phyloP scores from a whole-genome alignment of 164 flowering plant species.

The Berberis thunbergii region DNA sequence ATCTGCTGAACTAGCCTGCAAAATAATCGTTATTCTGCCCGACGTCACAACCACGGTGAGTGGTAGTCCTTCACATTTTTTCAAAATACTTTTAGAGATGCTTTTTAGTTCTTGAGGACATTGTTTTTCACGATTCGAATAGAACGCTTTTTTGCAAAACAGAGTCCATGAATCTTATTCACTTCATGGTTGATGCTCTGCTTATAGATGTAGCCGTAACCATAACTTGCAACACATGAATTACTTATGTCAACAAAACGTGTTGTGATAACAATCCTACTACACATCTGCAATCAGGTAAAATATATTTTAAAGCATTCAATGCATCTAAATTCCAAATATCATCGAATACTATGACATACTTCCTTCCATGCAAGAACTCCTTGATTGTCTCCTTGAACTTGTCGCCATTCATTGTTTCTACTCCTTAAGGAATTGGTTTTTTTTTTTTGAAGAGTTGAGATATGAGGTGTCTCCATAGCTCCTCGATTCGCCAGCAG shows the following conservation, averaged over 20 bases:
- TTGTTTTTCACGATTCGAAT: background rate
- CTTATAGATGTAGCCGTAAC: background rate
- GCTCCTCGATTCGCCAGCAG: background rate
- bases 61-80: background rate
- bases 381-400: too few species aligned
- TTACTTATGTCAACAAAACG: background rate
- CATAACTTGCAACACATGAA: background rate
- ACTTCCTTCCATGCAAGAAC: background rate
- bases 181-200: background rate
- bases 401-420: background rate
- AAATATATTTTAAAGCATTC: background rate
- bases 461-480: background rate
- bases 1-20: too few species aligned
- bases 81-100: background rate
- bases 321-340: background rate
- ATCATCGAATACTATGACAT: conserved; percentile 2
- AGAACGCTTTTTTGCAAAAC: conserved; percentile 2
- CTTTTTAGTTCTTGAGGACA: background rate
- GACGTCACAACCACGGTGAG: background rate
- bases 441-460: background rate
- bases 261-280: conserved; percentile 3
- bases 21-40: too few species aligned
- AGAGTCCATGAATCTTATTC: background rate
- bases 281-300: background rate
- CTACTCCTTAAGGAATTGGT: background rate